Conservation (phyloP, 805 yeast genomes). For the Kazachstania africana region DNA sequence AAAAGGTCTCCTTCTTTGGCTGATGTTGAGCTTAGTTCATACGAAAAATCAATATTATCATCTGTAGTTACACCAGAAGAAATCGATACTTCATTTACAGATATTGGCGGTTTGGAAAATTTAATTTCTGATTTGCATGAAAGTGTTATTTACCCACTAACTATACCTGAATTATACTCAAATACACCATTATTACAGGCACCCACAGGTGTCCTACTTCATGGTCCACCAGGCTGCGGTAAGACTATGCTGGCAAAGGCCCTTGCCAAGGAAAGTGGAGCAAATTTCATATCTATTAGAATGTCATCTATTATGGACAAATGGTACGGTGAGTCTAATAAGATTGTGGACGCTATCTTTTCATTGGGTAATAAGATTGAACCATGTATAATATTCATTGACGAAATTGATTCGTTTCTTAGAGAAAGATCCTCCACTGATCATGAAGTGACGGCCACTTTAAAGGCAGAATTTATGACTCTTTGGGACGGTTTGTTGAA, state of each 20-base stretch:
- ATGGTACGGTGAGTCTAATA: conserved; percentile 95
- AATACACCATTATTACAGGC: conserved; percentile 71
- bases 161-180: conserved; percentile 60
- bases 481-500: conserved; percentile 87
- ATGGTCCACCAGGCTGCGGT: conserved; percentile 98
- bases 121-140: conserved; percentile 81
- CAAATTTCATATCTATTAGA: conserved; percentile 79
- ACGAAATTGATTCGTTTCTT: conserved; percentile 89
- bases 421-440: conserved; percentile 75
- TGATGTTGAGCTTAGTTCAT: conserved; percentile 41
- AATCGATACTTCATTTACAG: conserved; percentile 60
- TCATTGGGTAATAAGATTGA: conserved; percentile 79
- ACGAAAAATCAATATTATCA: conserved; percentile 68
- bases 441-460: conserved; percentile 90
- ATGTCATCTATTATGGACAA: conserved; percentile 94
- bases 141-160: conserved; percentile 77
- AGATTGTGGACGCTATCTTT: conserved; percentile 85
- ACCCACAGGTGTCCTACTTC: conserved; percentile 85
- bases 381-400: conserved; percentile 92
- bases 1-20: conserved; percentile 46
- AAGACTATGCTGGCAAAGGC: conserved; percentile 97
- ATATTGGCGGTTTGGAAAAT: conserved; percentile 79
- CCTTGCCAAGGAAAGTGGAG: conserved; percentile 81
- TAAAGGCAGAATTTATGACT: conserved; percentile 96
- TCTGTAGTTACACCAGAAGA: conserved; percentile 79